Percentiles rank a stretch among this genome's conserved stretches.
Evolutionary conservation across 495 filamentous ascomycete genomes (phyloP).

Genomic region (Lasiosphaeria hispida): DNA sequence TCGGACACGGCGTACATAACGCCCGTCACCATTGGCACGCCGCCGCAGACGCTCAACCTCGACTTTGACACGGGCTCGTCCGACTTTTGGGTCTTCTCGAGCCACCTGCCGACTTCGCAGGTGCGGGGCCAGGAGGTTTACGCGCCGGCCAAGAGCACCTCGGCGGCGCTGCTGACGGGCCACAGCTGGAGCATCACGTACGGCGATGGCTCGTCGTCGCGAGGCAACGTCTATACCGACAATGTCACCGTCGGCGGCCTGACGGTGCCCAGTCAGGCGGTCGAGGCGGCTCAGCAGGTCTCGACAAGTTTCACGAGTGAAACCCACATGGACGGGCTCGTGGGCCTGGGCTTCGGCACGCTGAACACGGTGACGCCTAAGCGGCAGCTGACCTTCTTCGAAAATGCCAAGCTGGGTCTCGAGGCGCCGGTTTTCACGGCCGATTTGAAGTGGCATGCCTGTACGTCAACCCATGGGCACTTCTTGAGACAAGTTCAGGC

Average conservation of each 20-base stretch:
- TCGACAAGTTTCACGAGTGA: conserved; percentile 62
- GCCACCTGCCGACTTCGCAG: conserved; percentile 24
- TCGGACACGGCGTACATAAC: conserved; percentile 65
- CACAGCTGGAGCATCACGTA: conserved; percentile 67
- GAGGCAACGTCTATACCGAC: conserved; percentile 68
- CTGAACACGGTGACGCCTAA: conserved; percentile 69
- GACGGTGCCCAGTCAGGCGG: conserved; percentile 60
- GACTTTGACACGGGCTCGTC: conserved; percentile 78
- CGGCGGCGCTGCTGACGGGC: conserved; percentile 48
- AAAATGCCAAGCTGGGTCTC: conserved; percentile 59
- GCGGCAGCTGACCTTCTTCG: conserved; percentile 67
- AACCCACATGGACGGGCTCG: conserved; percentile 64
- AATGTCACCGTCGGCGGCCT: conserved; percentile 66
- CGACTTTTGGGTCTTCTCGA: conserved; percentile 61
- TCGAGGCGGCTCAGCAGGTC: conserved; percentile 65
- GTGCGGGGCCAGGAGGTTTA: conserved; percentile 59
- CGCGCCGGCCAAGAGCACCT: conserved; percentile 45
- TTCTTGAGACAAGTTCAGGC: not conserved
- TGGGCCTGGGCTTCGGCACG: conserved; percentile 68
- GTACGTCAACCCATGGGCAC: conserved; percentile 20
- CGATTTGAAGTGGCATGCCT: conserved; percentile 58
- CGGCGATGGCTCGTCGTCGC: conserved; percentile 65
- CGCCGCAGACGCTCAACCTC: conserved; percentile 58
- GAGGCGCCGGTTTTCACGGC: conserved; percentile 64
- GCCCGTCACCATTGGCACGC: conserved; percentile 63